Evolutionary conservation across 495 filamentous ascomycete species (phyloP).

Genomic region (Aspergillus bertholletiae): DNA sequence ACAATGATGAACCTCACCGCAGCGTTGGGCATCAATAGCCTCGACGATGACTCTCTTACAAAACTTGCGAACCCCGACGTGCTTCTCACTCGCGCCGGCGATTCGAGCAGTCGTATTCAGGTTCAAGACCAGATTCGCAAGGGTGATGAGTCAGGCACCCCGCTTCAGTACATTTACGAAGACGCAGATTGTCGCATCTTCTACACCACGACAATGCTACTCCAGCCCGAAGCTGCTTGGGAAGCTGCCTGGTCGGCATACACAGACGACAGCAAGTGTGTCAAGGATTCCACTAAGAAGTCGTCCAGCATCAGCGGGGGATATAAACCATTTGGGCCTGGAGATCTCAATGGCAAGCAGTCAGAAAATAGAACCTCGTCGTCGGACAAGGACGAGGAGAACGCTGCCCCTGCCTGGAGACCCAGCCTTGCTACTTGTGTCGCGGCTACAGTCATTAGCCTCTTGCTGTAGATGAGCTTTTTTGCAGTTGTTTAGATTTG

Average conservation of each 20-base stretch:
- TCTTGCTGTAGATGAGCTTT: background rate
- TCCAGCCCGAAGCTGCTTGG: conserved; percentile 17
- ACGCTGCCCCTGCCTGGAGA: background rate
- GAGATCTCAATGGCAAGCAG: background rate
- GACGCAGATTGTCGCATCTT: conserved; percentile 29
- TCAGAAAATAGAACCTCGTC: background rate
- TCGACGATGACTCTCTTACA: background rate
- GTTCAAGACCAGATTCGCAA: conserved; percentile 11
- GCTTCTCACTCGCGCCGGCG: conserved; percentile 6
- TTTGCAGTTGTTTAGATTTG: background rate
- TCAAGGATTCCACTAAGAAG: conserved; percentile 6
- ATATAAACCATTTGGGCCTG: conserved; percentile 5
- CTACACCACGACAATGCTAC: conserved; percentile 18
- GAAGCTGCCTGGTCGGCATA: conserved; percentile 7
- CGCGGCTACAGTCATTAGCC: background rate
- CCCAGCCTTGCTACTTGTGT: background rate
- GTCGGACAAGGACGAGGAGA: background rate
- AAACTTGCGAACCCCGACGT: background rate
- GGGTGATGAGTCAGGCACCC: conserved; percentile 6
- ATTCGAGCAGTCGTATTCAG: conserved; percentile 1
- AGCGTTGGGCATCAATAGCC: background rate
- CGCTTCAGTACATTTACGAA: conserved; percentile 28
- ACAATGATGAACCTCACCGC: background rate
- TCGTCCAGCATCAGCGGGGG: conserved; percentile 6
- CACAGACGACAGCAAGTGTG: conserved; percentile 15